These are phyloP conservation scores for Stylonectria norvegica DNA, from an alignment of 2,329 filamentous ascomycete species.

Conservation along the genomic window DNA sequence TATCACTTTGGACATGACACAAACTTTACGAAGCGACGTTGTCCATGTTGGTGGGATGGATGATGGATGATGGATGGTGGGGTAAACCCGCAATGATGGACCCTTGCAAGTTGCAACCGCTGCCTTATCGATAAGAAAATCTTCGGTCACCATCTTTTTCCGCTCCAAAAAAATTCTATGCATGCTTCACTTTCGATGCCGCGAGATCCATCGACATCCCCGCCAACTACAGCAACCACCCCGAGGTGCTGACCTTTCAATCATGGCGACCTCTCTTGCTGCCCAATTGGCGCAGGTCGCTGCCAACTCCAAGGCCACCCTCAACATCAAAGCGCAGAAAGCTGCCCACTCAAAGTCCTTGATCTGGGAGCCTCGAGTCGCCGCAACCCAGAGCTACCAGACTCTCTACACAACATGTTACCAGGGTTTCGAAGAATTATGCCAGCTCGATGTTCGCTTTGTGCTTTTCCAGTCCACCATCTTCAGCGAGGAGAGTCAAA, in stretches of 20 bases:
- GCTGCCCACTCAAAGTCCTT: conserved; percentile 89
- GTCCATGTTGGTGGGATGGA: conserved; percentile 5
- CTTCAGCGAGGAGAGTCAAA: conserved; percentile 91
- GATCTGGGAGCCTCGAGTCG: conserved; percentile 83
- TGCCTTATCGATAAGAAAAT: conserved; percentile 33
- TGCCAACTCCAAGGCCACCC: conserved; percentile 80
- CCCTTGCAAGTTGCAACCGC: conserved; percentile 4
- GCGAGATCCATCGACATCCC: conserved; percentile 9
- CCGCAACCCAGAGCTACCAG: conserved; percentile 85
- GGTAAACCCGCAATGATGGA: conserved; percentile 5
- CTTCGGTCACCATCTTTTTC: conserved; percentile 18
- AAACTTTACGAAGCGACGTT: too few species aligned
- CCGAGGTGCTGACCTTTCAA: conserved; percentile 23
- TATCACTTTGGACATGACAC: too few species aligned
- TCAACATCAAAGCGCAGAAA: conserved; percentile 91
- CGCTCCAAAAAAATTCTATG: conserved; percentile 31
- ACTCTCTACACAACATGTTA: conserved; percentile 81
- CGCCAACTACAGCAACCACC: conserved; percentile 22
- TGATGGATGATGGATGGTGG: conserved; percentile 9
- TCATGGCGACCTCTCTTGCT: conserved; percentile 82
- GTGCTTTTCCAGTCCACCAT: conserved; percentile 69
- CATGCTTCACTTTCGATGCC: conserved; percentile 22
- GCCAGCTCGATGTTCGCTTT: conserved; percentile 80
- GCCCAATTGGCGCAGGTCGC: conserved; percentile 93
- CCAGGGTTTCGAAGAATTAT: conserved; percentile 89